Evolutionary conservation across 1,284 basidiomycete species (phyloP).

Genomic region (Ganoderma lingzhi): DNA sequence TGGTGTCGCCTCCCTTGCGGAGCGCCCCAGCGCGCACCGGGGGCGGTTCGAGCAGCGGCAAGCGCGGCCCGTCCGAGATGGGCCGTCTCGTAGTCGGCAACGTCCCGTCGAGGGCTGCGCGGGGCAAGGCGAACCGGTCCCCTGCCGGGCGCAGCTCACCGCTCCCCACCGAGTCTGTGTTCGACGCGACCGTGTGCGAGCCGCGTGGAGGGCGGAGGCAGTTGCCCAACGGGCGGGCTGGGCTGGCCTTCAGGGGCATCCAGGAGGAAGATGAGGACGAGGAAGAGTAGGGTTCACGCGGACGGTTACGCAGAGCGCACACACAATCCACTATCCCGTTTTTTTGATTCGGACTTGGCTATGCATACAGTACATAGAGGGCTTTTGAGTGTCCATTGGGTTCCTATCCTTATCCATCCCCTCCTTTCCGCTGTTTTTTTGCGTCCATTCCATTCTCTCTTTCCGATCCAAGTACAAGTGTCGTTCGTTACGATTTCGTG

Average conservation of each 20-base stretch:
- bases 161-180: slow-evolving; percentile 56
- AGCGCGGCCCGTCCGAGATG: slow-evolving; percentile 34
- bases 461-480: neutral
- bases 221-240: slow-evolving; percentile 66
- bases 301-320: neutral
- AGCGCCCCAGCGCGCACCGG: slow-evolving; percentile 26
- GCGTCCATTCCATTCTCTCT: slow-evolving; percentile 7
- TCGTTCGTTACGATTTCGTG: neutral
- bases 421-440: slow-evolving; percentile 5
- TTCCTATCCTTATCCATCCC: slow-evolving; percentile 16
- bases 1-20: slow-evolving; percentile 33
- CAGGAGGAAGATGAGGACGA: slow-evolving; percentile 82
- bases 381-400: slow-evolving; percentile 2
- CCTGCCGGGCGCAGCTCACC: slow-evolving; percentile 66
- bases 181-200: slow-evolving; percentile 58
- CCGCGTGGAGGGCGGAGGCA: slow-evolving; percentile 62
- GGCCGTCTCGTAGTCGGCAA: slow-evolving; percentile 38
- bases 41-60: slow-evolving; percentile 8
- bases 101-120: slow-evolving; percentile 30
- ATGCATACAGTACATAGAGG: slow-evolving; percentile 24
- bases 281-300: slow-evolving; percentile 53
- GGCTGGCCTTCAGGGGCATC: slow-evolving; percentile 71
- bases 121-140: slow-evolving; percentile 60
- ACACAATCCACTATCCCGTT: neutral
- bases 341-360: slow-evolving; percentile 19